Evolutionary conservation across 2,329 filamentous ascomycete genomes (phyloP), one percentile per base, ranked within the genome.

Genomic region (Pyrenophora seminiperda): DNA sequence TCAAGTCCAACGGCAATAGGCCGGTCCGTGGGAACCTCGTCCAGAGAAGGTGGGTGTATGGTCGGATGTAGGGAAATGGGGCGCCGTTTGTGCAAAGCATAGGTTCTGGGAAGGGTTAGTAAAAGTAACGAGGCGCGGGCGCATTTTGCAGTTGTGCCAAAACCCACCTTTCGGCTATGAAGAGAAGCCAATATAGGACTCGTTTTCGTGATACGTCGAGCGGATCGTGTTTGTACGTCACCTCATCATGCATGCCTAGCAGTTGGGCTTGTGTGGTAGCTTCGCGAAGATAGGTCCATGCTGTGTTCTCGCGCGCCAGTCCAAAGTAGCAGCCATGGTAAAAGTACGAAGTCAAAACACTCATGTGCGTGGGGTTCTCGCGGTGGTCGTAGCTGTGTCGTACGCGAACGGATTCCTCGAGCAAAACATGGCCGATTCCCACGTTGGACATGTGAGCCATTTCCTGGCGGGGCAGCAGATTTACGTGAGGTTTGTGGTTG

Each of bases 291-390:
- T 84, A 83, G 40, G 82, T 79, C 83, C 83, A 86, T 3, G 82
- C 83, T 42, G 83, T 84, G 56, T 81, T 81, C 54, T 81, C 81
- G 62, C 82, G 80, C 54, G 83, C 83, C 36, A 86, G 76, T 58
- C 83, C 83, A 63, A 85, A 85, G 60, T 83, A 84, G 51, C 81
- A 81, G 1, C 81, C 82, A 41, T 80, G 83, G 37, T 84, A 76
- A 70, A 84, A 83, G 70, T 84, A 86, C 0, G 83, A 85, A 3
- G 83, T 85, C 36, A 84, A 79, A n/a, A 86, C 78, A 2, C 82
- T 81, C 46, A 74, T 75, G 6, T 84, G 69, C 0, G 81, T 80
- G 9, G 79, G 75, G 41, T 78, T 79, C 59, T 85, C 82, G 37
- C 83, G 74, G 54, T 83, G 84, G 62, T 85, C 81, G 66, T 81